A percentile compares a stretch with the other conserved stretches of the same genome.
Evolutionary conservation across 2,329 filamentous ascomycete species (phyloP).

Genomic region (Monosporascus sp.): DNA sequence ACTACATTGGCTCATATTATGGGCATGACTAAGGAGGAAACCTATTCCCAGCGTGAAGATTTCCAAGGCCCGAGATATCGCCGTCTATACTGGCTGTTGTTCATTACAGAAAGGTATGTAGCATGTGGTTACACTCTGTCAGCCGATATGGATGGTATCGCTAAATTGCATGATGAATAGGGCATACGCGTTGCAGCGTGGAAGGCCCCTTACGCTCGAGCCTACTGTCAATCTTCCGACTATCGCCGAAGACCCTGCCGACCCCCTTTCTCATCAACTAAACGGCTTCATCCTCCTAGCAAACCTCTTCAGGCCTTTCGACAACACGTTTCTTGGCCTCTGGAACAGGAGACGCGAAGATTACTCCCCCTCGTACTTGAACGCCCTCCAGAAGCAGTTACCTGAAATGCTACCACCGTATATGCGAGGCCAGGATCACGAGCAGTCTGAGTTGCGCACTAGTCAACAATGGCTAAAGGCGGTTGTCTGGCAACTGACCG

Average conservation of each 20-base stretch:
- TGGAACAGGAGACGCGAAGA: constrained; percentile 62
- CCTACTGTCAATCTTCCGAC: constrained; percentile 63
- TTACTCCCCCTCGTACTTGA: constrained; percentile 52
- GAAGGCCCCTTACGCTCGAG: constrained; percentile 64
- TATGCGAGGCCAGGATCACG: constrained; percentile 45
- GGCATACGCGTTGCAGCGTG: constrained; percentile 66
- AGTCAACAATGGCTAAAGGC: constrained; percentile 63
- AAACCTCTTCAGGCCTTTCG: constrained; percentile 60
- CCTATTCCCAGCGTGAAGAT: constrained; percentile 53
- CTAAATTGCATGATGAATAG: constrained; percentile 27
- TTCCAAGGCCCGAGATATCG: constrained; percentile 58
- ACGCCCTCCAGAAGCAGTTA: constrained; percentile 57
- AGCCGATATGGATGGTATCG: background rate
- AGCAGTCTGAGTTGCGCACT: constrained; percentile 48
- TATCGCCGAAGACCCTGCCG: constrained; percentile 53
- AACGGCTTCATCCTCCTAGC: constrained; percentile 55
- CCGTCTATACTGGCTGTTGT: constrained; percentile 68
- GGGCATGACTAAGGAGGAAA: constrained; percentile 57
- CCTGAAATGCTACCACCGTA: constrained; percentile 47
- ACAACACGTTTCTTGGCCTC: constrained; percentile 55
- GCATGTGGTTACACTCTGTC: background rate
- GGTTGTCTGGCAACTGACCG: constrained; percentile 56
- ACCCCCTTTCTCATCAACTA: constrained; percentile 47
- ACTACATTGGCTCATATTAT: constrained; percentile 61
- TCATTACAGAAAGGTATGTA: constrained; percentile 61